Conservation (phyloP, 202 grass and related monocot species). For the Zizania palustris region DNA sequence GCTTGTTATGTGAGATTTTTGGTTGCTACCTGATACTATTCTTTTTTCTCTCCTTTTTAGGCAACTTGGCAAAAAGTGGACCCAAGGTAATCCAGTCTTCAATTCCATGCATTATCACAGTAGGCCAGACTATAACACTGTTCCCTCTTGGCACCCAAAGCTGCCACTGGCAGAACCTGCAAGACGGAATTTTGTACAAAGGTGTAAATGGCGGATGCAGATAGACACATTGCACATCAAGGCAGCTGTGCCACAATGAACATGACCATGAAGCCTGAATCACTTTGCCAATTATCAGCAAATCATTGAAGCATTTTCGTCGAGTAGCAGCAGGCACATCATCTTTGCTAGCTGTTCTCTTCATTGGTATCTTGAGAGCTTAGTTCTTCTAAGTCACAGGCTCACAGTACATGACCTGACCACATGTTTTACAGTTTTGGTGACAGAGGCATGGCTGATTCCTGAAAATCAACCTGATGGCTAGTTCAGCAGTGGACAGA, state of each 20-base stretch:
- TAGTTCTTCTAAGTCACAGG: too few relatives aligned
- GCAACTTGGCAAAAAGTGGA: neutral
- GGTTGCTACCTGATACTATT: neutral
- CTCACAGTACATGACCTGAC: neutral
- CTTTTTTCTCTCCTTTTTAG: neutral
- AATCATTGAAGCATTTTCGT: slow-evolving; percentile 2
- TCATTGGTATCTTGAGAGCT: too few relatives aligned
- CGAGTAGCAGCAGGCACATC: neutral
- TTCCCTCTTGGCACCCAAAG: neutral
- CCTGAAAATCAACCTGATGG: neutral
- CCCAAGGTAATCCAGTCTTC: neutral
- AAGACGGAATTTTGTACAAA: neutral
- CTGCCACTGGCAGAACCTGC: neutral
- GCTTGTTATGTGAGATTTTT: neutral
- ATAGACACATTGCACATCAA: neutral
- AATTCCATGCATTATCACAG: neutral
- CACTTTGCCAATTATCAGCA: neutral
- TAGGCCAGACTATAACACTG: neutral
- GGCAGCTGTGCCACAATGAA: neutral
- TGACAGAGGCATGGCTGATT: neutral
- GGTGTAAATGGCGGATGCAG: neutral
- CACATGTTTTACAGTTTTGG: neutral
- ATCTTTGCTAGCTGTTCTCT: neutral
- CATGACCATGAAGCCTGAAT: too few relatives aligned
- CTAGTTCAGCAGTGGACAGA: neutral